Percentiles rank a stretch among this genome's conserved stretches.
phyloP scores from a whole-genome alignment of 2,329 filamentous ascomycete genomes.

The Alternaria triticimaculans region DNA sequence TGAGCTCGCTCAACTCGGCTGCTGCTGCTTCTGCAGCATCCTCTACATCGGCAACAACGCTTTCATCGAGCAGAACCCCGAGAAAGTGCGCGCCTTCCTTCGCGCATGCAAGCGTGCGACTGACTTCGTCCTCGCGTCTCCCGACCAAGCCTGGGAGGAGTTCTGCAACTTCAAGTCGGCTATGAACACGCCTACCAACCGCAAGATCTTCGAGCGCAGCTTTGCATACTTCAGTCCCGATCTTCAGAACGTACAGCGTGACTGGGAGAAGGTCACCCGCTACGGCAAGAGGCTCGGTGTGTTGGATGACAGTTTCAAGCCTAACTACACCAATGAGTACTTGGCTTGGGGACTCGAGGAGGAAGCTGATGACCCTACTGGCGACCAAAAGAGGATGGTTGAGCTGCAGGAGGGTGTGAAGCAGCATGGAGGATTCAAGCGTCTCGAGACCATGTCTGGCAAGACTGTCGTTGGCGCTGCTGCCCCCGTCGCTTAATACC shows the following conservation, averaged over 20 bases:
- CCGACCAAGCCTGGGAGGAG: conserved; percentile 68
- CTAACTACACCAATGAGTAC: conserved; percentile 79
- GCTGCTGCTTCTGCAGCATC: conserved; percentile 85
- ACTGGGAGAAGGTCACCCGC: conserved; percentile 78
- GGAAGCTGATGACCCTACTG: conserved; percentile 71
- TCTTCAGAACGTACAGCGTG: conserved; percentile 74
- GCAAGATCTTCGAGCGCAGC: conserved; percentile 80
- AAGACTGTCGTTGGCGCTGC: conserved; percentile 26
- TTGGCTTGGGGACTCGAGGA: conserved; percentile 69
- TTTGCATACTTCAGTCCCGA: conserved; percentile 79
- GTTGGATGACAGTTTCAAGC: conserved; percentile 65
- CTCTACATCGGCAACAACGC: conserved; percentile 79
- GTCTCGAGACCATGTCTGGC: conserved; percentile 45
- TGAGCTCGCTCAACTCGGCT: conserved; percentile 78
- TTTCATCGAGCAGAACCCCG: conserved; percentile 71
- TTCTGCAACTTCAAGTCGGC: conserved; percentile 75
- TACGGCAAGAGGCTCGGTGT: conserved; percentile 78
- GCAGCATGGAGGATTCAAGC: conserved; percentile 67
- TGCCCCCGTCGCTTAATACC: conserved; percentile 10
- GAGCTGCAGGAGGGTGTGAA: conserved; percentile 72
- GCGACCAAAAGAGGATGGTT: conserved; percentile 78
- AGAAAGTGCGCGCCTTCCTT: conserved; percentile 71
- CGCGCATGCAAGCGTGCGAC: conserved; percentile 76
- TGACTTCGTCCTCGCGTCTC: conserved; percentile 71
- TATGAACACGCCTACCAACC: conserved; percentile 72